A percentile compares a stretch with the other conserved stretches of the same genome.
Evolutionary conservation across 208 protist genomes (phyloP).

Genomic region (Leptomonas seymouri): DNA sequence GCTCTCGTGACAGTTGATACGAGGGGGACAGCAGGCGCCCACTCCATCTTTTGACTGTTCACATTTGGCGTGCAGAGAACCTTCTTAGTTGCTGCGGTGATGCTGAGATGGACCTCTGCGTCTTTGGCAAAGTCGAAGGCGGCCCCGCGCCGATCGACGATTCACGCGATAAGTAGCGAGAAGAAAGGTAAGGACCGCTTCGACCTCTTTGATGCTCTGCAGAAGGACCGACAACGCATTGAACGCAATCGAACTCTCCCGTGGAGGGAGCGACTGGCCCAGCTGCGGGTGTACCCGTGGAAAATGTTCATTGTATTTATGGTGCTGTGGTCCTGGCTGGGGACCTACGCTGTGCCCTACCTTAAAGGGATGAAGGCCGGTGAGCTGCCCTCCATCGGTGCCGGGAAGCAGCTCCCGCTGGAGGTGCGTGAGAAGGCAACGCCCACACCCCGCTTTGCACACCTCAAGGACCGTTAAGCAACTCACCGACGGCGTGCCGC

Average conservation of each 20-base stretch:
- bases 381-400: slow-evolving; percentile 39
- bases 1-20: too few relatives aligned
- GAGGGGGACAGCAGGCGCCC: too few relatives aligned
- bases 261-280: slow-evolving; percentile 47
- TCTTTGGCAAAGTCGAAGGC: slow-evolving; percentile 6
- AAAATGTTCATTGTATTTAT: slow-evolving; percentile 78
- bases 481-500: too few relatives aligned
- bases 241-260: slow-evolving; percentile 41
- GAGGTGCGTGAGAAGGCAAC: slow-evolving; percentile 35
- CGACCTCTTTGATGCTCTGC: slow-evolving; percentile 43
- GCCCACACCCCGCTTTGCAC: slow-evolving; percentile 38
- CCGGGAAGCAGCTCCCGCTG: slow-evolving; percentile 28
- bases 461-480: slow-evolving; percentile 14
- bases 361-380: slow-evolving; percentile 52
- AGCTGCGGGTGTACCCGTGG: slow-evolving; percentile 68
- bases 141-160: slow-evolving; percentile 36
- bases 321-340: slow-evolving; percentile 70
- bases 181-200: slow-evolving; percentile 58
- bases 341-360: slow-evolving; percentile 69
- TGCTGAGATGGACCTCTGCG: not conserved
- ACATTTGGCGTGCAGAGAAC: too few relatives aligned
- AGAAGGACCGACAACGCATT: slow-evolving; percentile 50
- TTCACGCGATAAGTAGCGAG: slow-evolving; percentile 47
- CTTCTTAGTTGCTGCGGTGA: slow-evolving; percentile 12
- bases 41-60: too few relatives aligned